Base-by-base conservation (phyloP, 129 eudicot species). In the Tagetes patula region DNA sequence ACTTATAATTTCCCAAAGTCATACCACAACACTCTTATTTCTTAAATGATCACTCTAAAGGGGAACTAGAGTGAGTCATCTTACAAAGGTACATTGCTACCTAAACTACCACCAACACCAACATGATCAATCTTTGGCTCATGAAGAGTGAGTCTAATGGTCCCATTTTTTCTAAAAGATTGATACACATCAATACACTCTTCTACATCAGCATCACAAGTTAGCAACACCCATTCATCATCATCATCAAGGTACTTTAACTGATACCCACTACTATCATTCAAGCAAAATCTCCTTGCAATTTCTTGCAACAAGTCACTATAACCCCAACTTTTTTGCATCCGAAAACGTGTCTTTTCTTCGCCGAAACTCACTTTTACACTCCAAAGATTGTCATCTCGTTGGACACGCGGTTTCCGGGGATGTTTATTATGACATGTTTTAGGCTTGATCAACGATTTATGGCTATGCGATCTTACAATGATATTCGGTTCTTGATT, bases 171-270 rank as follows among this genome's bases (percentile, higher is more conserved):
- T 20, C 27, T 67, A 49, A 83, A 80, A 5, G 88, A 75, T 14
- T 76, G 80, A 40, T 84, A 90, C 37, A 94, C 91, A 63, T 94
- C 96, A 9, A 90, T 52, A 41, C 98, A 94, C 81, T 94, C 98
- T 75, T 87, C 92, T 32, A 94, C 80, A 56, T 93, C 98, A 62
- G 87, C 96, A 76, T 90, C 91, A 71, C 96, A 89, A 12, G 98
- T 94, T 54, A 90, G 76, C 43, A 94, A 63, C 1, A 94, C 95
- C 98, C 98, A 93, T 71, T 93, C 98, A 1, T 84, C 82, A 71
- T 93, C 98, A 86, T 93, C 98, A 58, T 93, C 98, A 20, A 93
- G 81, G 85, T 93, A 93, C 69, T 82, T 93, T 52, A 94, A 72
- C 4, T 82, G 88, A 73, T 69, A 86, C 64, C 86, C 89, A 43